Base-by-base conservation (phyloP, 2,329 filamentous ascomycete species). In the Ophiostoma angusticollis region DNA sequence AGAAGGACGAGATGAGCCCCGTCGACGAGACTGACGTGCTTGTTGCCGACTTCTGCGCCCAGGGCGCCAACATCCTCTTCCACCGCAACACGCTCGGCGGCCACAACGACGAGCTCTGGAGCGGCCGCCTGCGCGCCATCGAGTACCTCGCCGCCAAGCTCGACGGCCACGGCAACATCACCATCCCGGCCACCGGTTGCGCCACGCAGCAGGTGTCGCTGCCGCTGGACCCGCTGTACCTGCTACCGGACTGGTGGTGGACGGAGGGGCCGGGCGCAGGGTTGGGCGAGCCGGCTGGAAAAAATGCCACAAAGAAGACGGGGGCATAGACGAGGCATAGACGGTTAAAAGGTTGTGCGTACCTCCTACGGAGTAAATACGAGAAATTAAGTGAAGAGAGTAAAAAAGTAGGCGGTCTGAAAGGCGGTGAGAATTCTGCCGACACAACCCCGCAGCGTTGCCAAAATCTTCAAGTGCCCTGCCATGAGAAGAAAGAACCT, bases 11-110 rank as follows among this genome's bases (percentile, higher is more conserved):
- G 39, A 31, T 40, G 39, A 36, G 39, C 28, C 27, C 28, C 8
- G 33, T 40, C n/a, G 7, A 14, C 12, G 39, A 40, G 24, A 40
- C 39, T 19, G 39, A 35, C 32, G 49, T 37, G 0, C 46, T 67
- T 14, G 53, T 66, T 1, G 34, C 54, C 1, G 46, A 49, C 17
- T 65, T 61, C 41, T 69, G 64, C 41, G 43, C 36, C 1, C 51
- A 50, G 5, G 64, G 63, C 3, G 61, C 57, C 3, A 59, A 54
- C 11, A 60, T 68, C 31, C 9, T 28, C 17, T 41, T 36, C 28
- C 27, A 41, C 33, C 39, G 39, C 39, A 41, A 41, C 39, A 41
- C 39, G 3, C 12, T 41, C 4, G 39, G 39, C 28, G 39, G 39
- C 9, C 39, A 41, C 28, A 32, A 28, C 19, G 39, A 35, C 28